A percentile compares a stretch with the other conserved stretches of the same genome.
phyloP scores from a whole-genome alignment of 2,329 filamentous ascomycete species.

The Pezicula neosporulosa region DNA sequence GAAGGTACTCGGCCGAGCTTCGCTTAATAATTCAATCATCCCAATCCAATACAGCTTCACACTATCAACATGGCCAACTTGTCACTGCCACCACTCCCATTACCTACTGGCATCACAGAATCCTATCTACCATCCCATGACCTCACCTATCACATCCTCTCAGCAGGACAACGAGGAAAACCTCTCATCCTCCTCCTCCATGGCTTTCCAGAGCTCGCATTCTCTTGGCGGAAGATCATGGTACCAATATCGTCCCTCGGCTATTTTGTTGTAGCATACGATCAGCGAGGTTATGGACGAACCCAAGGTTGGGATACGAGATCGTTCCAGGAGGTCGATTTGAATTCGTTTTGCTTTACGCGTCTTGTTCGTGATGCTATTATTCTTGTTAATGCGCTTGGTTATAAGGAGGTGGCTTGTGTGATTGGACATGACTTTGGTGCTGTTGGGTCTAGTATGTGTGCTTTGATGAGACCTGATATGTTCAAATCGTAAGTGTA shows the following conservation, averaged over 20 bases:
- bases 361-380: conserved; percentile 60
- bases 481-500: conserved; percentile 50
- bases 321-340: conserved; percentile 46
- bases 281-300: conserved; percentile 66
- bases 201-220: conserved; percentile 67
- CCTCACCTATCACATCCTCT: conserved; percentile 59
- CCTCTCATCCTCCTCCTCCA: conserved; percentile 61
- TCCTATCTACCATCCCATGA: conserved; percentile 55
- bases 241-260: conserved; percentile 53
- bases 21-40: too few species aligned
- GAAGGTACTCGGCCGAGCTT: too few species aligned
- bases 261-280: conserved; percentile 64
- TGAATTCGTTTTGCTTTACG: conserved; percentile 53
- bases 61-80: conserved; percentile 5
- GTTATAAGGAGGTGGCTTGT: conserved; percentile 53
- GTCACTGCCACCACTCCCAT: conserved; percentile 29
- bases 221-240: conserved; percentile 65
- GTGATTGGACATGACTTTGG: conserved; percentile 68
- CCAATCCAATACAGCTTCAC: too few species aligned
- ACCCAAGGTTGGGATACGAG: conserved; percentile 58
- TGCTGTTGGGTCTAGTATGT: conserved; percentile 55
- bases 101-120: conserved; percentile 52
- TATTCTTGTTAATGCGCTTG: conserved; percentile 56
- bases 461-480: conserved; percentile 60
- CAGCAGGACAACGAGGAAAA: conserved; percentile 41